Conservation (phyloP, 805 yeast genomes). For the Saccharomycopsis oosterbeekiorum region DNA sequence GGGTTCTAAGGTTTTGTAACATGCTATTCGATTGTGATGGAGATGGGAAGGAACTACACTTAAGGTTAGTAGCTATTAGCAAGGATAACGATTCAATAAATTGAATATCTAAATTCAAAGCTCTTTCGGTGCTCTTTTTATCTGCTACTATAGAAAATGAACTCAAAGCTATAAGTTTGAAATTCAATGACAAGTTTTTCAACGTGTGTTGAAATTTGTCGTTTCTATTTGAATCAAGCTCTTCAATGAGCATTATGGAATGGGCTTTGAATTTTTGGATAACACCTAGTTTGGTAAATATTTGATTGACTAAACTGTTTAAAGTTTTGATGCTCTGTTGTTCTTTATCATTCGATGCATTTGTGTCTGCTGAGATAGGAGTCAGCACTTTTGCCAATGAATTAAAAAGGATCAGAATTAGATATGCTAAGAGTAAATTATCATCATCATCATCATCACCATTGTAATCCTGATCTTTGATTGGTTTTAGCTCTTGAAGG, state of each 20-base stretch:
- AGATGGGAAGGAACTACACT: background rate
- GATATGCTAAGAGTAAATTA: background rate
- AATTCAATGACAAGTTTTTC: constrained; percentile 8
- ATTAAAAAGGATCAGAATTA: background rate
- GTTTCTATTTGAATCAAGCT: background rate
- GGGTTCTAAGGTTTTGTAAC: background rate
- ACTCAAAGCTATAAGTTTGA: constrained; percentile 7
- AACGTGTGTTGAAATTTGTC: background rate
- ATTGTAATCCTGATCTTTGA: too few species aligned
- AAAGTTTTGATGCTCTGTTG: background rate
- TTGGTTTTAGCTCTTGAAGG: background rate
- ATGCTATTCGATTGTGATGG: background rate
- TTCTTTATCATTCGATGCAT: background rate
- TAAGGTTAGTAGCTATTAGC: background rate
- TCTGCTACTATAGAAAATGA: background rate
- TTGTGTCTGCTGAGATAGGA: background rate
- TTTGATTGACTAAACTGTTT: background rate
- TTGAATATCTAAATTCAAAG: background rate
- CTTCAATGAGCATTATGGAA: background rate
- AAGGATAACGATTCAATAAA: background rate
- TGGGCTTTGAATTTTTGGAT: background rate
- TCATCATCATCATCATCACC: too few species aligned
- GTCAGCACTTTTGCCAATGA: background rate
- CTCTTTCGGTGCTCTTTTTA: background rate
- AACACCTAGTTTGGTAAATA: background rate